Conservation (phyloP, 1,284 basidiomycete species). For the Trametes pubescens region DNA sequence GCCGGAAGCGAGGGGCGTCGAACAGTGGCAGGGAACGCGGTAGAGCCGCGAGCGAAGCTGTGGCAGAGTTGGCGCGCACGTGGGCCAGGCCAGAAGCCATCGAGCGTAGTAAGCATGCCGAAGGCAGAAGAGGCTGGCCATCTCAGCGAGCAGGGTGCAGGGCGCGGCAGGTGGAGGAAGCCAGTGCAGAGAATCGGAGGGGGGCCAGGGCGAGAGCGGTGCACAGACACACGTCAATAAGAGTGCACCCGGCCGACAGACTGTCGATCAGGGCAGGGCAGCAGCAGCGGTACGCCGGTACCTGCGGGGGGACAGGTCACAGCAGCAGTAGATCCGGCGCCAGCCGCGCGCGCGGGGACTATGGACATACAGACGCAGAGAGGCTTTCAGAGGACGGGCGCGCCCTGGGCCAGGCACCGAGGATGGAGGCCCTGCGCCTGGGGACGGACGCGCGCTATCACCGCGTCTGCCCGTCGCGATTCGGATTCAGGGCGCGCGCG, state of each 20-base stretch:
- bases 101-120: background rate
- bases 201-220: background rate
- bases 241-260: conserved; percentile 12
- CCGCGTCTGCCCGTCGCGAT: background rate
- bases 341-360: conserved; percentile 1
- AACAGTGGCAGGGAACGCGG: background rate
- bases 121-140: background rate
- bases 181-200: background rate
- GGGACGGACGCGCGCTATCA: background rate
- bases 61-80: background rate
- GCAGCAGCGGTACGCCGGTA: background rate
- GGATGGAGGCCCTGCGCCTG: background rate
- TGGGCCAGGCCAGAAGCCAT: too few relatives aligned
- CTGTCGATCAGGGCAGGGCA: conserved; percentile 10
- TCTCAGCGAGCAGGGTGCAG: background rate
- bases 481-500: background rate
- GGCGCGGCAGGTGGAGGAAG: background rate
- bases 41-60: background rate
- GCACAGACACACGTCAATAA: conserved; percentile 10
- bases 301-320: background rate
- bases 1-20: conserved; percentile 1
- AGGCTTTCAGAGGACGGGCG: too few relatives aligned
- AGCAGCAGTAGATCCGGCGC: background rate
- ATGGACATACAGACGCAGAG: background rate
- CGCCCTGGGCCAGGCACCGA: conserved; percentile 21